A percentile compares a stretch with the other conserved stretches of the same genome.
phyloP scores from a whole-genome alignment of 2,329 filamentous ascomycete genomes.

The Arthrobotrys conoides region DNA sequence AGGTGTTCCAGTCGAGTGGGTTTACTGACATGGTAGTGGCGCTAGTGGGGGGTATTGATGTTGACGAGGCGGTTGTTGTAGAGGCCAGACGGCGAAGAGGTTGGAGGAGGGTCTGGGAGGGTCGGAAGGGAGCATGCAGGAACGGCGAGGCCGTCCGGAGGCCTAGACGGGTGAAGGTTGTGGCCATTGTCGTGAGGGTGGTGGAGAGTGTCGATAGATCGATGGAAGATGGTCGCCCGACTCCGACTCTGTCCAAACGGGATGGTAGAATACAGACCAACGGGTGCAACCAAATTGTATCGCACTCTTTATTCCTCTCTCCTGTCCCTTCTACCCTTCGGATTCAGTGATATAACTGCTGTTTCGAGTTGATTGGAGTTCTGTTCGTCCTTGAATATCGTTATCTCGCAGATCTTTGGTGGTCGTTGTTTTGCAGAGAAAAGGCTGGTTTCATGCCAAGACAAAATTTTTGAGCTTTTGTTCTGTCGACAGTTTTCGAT shows the following conservation, averaged over 20 bases:
- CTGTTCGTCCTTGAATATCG: no score
- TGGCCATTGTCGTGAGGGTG: conserved; percentile 34
- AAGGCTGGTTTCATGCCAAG: conserved; percentile 41
- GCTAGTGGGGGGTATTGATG: conserved; percentile 14
- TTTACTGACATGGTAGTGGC: not conserved
- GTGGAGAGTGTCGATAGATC: not conserved
- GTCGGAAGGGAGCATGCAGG: conserved; percentile 25
- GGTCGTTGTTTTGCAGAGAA: not conserved
- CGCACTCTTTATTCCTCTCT: not conserved
- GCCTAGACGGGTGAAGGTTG: conserved; percentile 47
- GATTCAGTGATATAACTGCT: not conserved
- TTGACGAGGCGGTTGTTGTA: conserved; percentile 14
- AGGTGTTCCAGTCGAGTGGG: conserved; percentile 85
- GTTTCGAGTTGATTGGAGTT: not conserved
- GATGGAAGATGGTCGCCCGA: conserved; percentile 30
- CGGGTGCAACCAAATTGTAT: no score
- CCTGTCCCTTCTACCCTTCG: not conserved
- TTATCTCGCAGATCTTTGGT: not conserved
- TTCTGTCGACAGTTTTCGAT: conserved; percentile 26
- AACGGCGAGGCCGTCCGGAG: conserved; percentile 57
- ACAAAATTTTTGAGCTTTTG: conserved; percentile 52
- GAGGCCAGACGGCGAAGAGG: conserved; percentile 23
- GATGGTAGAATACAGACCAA: not conserved
- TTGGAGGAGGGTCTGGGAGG: conserved; percentile 25
- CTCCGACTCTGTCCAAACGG: conserved; percentile 10